Evolutionary conservation across 331 rosid species (phyloP), one percentile per base, ranked within the genome.

Genomic region (Acacia concinna): DNA sequence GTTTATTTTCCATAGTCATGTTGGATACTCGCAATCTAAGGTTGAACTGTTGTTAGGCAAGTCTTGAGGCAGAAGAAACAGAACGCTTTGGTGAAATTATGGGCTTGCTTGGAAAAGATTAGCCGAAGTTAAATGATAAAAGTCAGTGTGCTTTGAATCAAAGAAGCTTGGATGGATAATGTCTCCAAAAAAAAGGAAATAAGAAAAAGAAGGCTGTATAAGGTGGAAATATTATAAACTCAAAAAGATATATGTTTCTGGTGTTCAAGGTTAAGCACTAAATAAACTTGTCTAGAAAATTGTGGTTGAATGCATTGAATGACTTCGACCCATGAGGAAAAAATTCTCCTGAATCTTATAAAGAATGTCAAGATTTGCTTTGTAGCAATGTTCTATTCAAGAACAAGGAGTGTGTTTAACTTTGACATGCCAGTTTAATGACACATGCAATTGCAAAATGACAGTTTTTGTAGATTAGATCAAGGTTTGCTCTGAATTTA

Each of bases 261-360:
- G 25, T 43, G 34, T 40, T 41, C 54, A 8, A 68, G 73, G 46
- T 38, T 38, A 68, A 40, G 52, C 35, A 68, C 35, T 68, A 12
- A 37, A 68, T 25, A 41, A 68, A 38, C 34, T 68, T 25, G 59
- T 41, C 28, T 52, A 52, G 75, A 34, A 25, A 27, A 67, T 25
- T 71, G 80, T 57, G 54, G 38, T 71, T 75, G 66, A 44, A 49
- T 37, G 37, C 20, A 70, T 57, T 57, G 78, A 64, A 64, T 79
- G 46, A 57, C 27, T 77, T 37, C 54, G 68, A 60, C 35, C 35
- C 74, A n/a, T 30, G 69, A 17, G 63, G 59, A 28, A 63, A 37
- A 37, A 1, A 34, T 41, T 20, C 46, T 57, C 77, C 11, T 46
- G 51, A 73, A 74, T 68, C 34, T 73, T 32, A 6, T 38, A 25